Base-by-base conservation (phyloP, 768 basidiomycete species). In the Hypholoma fasciculare region DNA sequence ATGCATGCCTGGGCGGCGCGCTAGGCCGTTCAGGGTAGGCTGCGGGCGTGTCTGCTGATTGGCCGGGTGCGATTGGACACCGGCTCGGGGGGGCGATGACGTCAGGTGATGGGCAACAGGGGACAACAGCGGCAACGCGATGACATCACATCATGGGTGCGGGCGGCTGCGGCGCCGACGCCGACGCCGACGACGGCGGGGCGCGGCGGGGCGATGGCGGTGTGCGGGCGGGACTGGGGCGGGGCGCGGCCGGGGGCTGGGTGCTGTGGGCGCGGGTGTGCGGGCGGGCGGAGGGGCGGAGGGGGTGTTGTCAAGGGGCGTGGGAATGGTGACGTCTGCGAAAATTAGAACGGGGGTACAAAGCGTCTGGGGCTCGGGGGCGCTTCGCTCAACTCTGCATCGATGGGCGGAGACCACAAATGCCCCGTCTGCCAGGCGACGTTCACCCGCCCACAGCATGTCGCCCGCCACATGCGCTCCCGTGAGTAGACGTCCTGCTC, bases 391-490 rank as follows among this genome's bases (percentile, higher is more conserved):
- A 34, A 34, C 30, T 34, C 23, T 20, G 51, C 51, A 20, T 14
- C n/a, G 17, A 91, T 91, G 89, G 90, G 82, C 59, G 89, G 89
- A 38, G 89, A 91, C 74, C 89, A 91, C 81, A 89, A 88, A 71
- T 94, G 92, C 70, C 87, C 92, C 16, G 91, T 94, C 12, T 94
- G 92, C 71, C 84, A 89, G 61, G 89, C 92, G 0, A 92, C 91
- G 0, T 94, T 94, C 63, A 94, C 92, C 20, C 82, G 92, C 52
- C 92, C 92, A 27, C 92, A 94, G 67, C 92, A 94, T 84, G 92
- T 94, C 48, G 90, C 90, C 0, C 77, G 92, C 50, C 92, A 93
- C 73, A 93, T 94, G 91, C 86, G 92, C 71, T 92, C 90, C 64
- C 92, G 90, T 93, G 76, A 75, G 90, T 86, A 48, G 61, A n/a